These are phyloP conservation scores for Tuber melanosporum DNA, from an alignment of 495 filamentous ascomycete species.

Conservation along the genomic window DNA sequence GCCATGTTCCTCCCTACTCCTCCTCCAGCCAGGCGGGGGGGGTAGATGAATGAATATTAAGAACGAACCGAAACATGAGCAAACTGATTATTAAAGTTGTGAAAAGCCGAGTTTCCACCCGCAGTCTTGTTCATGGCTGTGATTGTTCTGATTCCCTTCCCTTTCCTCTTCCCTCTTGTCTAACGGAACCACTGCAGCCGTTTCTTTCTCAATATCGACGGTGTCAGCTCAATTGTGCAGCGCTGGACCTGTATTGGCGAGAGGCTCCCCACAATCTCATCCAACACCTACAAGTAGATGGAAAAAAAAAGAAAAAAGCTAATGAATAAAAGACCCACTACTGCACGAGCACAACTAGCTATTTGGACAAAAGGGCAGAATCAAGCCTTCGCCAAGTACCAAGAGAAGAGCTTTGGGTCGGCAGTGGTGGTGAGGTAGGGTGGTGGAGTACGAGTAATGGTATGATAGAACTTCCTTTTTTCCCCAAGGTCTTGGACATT, in stretches of 20 bases:
- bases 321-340: neutral
- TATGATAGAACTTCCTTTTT: too few species aligned
- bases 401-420: neutral
- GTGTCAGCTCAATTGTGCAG: neutral
- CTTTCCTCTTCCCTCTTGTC: neutral
- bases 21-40: neutral
- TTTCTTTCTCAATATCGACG: neutral
- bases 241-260: neutral
- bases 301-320: neutral
- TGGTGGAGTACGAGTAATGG: neutral
- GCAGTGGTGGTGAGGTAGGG: neutral
- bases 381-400: neutral
- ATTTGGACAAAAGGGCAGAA: neutral
- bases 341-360: neutral
- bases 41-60: neutral
- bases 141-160: neutral
- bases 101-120: slow-evolving; percentile 62
- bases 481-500: neutral
- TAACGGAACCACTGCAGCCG: neutral
- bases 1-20: neutral
- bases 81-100: slow-evolving; percentile 54
- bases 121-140: slow-evolving; percentile 45
- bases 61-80: slow-evolving; percentile 35
- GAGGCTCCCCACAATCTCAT: neutral
- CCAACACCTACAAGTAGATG: neutral